Conservation (phyloP, 805 yeast genomes). For the Yarrowia divulgata region DNA sequence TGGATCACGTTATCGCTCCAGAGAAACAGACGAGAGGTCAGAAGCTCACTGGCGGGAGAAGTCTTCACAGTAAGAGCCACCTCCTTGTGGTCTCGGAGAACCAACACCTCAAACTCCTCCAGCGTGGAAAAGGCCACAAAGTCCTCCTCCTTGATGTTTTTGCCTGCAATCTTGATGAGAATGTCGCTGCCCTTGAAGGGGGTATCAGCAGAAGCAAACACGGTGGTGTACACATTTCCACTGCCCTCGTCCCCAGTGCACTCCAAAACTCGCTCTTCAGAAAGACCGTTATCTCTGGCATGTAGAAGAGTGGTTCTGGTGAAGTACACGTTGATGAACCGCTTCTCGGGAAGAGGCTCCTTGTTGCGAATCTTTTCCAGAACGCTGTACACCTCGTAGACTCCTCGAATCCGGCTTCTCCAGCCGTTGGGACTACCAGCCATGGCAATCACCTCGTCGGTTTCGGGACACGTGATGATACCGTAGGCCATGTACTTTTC, state of each 20-base stretch:
- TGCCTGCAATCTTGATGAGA: slow-evolving; percentile 68
- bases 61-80: slow-evolving; percentile 67
- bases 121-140: slow-evolving; percentile 57
- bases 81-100: slow-evolving; percentile 73
- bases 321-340: slow-evolving; percentile 79
- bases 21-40: slow-evolving; percentile 68
- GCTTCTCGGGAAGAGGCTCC: slow-evolving; percentile 56
- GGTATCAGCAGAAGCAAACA: slow-evolving; percentile 63
- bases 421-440: slow-evolving; percentile 64
- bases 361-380: slow-evolving; percentile 59
- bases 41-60: slow-evolving; percentile 59
- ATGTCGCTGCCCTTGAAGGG: slow-evolving; percentile 70
- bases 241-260: slow-evolving; percentile 15
- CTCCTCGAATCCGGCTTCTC: slow-evolving; percentile 77
- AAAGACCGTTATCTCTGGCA: slow-evolving; percentile 82
- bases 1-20: slow-evolving; percentile 87
- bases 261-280: slow-evolving; percentile 75
- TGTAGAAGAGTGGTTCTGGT: slow-evolving; percentile 67
- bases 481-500: slow-evolving; percentile 8
- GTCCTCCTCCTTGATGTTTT: slow-evolving; percentile 69
- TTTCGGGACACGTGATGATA: slow-evolving; percentile 69
- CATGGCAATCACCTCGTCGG: slow-evolving; percentile 58
- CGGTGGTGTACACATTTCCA: slow-evolving; percentile 7
- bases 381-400: slow-evolving; percentile 65
- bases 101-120: slow-evolving; percentile 59